Evolutionary conservation across 208 protist species (phyloP).

Genomic region (Naegleria gruberi): DNA sequence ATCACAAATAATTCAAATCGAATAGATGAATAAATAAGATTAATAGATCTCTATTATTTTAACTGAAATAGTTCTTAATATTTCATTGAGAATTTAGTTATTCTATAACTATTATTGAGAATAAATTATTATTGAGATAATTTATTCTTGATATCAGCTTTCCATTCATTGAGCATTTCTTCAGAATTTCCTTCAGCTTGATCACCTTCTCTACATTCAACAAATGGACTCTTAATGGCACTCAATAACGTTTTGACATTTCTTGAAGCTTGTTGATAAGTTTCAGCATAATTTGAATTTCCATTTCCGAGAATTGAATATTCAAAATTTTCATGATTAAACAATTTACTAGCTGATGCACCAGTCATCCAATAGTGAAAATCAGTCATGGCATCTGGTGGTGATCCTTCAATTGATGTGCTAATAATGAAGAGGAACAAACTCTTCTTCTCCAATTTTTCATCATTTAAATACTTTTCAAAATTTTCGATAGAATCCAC

Average conservation of each 20-base stretch:
- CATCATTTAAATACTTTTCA: background rate
- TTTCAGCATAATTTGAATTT: slow-evolving; percentile 3
- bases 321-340: background rate
- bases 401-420: background rate
- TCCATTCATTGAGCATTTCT: background rate
- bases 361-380: background rate
- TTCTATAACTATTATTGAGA: no score
- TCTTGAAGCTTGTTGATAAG: background rate
- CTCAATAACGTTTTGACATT: background rate
- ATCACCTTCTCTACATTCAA: background rate
- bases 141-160: background rate
- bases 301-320: slow-evolving; percentile 14
- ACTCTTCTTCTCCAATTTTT: background rate
- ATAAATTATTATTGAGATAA: no score
- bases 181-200: background rate
- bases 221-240: background rate
- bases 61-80: no score
- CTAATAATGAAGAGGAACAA: background rate
- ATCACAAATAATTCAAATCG: no score
- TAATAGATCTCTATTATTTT: no score
- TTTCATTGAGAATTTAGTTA: no score
- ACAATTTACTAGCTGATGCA: background rate
- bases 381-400: background rate
- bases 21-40: no score
- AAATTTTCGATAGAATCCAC: background rate